Evolutionary conservation across 1,284 basidiomycete genomes (phyloP).

Genomic region (Sphaerobolus stellatus): DNA sequence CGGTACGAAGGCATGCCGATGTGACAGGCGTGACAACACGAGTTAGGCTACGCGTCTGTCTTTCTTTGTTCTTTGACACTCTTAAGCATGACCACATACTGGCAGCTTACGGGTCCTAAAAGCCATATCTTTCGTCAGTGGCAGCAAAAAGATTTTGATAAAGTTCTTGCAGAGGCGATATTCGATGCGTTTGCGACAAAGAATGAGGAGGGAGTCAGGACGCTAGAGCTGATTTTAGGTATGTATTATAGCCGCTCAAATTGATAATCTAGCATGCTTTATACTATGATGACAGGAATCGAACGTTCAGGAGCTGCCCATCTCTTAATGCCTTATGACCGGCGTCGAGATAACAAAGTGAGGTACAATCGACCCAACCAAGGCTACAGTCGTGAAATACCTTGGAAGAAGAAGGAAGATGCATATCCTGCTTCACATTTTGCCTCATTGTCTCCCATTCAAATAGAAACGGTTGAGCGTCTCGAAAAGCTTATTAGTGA

Average conservation of each 20-base stretch:
- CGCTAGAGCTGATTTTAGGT: conserved; percentile 2
- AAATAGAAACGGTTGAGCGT: background rate
- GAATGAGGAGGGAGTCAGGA: background rate
- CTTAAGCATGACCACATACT: conserved; percentile 4
- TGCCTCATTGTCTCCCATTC: conserved; percentile 11
- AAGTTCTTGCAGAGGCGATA: background rate
- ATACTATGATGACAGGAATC: background rate
- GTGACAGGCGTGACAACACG: conserved; percentile 1
- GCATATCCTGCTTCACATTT: conserved; percentile 1
- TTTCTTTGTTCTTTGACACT: no score
- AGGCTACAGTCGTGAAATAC: background rate
- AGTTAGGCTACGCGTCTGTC: background rate
- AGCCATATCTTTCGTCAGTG: conserved; percentile 5
- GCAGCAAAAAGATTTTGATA: background rate
- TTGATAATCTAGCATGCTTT: background rate
- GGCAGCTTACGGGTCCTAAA: conserved; percentile 3
- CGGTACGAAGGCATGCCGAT: background rate
- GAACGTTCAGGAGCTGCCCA: conserved; percentile 4
- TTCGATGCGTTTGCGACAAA: background rate
- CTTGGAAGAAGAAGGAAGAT: background rate
- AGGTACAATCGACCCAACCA: no score
- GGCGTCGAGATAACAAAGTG: no score
- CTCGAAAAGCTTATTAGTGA: conserved; percentile 4
- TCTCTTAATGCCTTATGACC: background rate
- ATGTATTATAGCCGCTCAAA: background rate